Evolutionary conservation across 192 early-diverging fungal genomes (phyloP), one percentile per base, ranked within the genome.

Genomic region (Mortierella antarctica): DNA sequence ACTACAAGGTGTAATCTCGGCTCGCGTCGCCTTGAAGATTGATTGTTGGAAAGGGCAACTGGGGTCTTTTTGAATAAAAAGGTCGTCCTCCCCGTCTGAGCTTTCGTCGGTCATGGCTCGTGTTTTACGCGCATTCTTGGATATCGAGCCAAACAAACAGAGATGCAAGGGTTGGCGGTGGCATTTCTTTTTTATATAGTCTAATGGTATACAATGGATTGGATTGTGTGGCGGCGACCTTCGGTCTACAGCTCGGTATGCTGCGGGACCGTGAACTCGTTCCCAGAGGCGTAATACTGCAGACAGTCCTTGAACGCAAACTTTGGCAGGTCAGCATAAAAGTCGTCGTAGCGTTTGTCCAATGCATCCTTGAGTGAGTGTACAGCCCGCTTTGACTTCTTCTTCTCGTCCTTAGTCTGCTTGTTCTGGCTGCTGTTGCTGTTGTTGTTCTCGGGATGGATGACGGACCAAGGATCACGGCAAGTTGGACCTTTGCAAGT

Each of bases 401-500:
- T 44, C 9, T 62, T n/a, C n/a, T 54, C 47, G 52, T 20, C 31
- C 14, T 10, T 13, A 59, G 50, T 23, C 17, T 20, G 13, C 39
- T 23, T 21, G 21, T 53, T 2, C 14, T 60, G 46, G 20, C 9
- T n/a, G 18, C 74, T 60, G 55, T 72, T 52, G 55, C 31, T 55
- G 45, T 10, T 71, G 51, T 64, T 68, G 55, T 65, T 82, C 49
- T 67, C 49, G 17, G 84, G 70, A 70, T 88, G 88, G 15, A 91
- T 67, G 1, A 81, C 82, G 0, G 60, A 59, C 90, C 90, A 91
- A 20, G 90, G 90, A 23, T 88, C 74, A 58, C 86, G 84, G 67
- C 90, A 91, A 8, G 73, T 82, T 0, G 78, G 82, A 0, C 83
- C 86, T n/a, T 84, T 84, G 72, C 89, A 91, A 46, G 82, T 70